phyloP scores from a whole-genome alignment of 257 asterid genomes.

The Solanum pinnatisectum region DNA sequence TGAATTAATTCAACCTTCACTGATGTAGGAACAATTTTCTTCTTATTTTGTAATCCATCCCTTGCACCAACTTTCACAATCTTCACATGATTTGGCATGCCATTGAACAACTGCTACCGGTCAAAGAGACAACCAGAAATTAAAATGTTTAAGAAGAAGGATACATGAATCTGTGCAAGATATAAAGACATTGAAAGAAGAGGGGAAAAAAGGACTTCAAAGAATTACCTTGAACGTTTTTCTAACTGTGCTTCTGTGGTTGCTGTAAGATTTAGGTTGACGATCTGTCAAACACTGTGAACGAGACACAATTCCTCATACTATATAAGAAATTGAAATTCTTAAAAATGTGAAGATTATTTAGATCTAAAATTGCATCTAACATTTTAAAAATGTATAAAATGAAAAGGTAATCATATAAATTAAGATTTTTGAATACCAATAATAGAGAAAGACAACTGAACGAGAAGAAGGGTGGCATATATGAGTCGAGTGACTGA shows the following conservation, averaged over 20 bases:
- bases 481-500: too few species aligned
- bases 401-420: too few species aligned
- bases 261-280: conserved; percentile 22
- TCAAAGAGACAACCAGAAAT: background rate
- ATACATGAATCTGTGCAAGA: background rate
- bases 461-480: too few species aligned
- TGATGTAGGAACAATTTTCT: conserved; percentile 60
- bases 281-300: conserved; percentile 29
- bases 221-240: conserved; percentile 36
- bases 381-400: too few species aligned
- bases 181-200: background rate
- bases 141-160: background rate
- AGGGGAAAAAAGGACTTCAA: background rate
- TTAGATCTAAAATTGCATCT: too few species aligned
- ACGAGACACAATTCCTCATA: conserved; percentile 31
- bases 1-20: conserved; percentile 67
- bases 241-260: conserved; percentile 27
- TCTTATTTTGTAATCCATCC: conserved; percentile 91
- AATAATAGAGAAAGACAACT: too few species aligned
- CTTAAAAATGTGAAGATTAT: too few species aligned
- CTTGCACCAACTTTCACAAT: conserved; percentile 93
- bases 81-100: conserved; percentile 67
- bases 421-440: too few species aligned
- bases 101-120: conserved; percentile 48
- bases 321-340: background rate